Conservation (phyloP, 176 grass and related monocot species). For the Oryza glaberrima region DNA sequence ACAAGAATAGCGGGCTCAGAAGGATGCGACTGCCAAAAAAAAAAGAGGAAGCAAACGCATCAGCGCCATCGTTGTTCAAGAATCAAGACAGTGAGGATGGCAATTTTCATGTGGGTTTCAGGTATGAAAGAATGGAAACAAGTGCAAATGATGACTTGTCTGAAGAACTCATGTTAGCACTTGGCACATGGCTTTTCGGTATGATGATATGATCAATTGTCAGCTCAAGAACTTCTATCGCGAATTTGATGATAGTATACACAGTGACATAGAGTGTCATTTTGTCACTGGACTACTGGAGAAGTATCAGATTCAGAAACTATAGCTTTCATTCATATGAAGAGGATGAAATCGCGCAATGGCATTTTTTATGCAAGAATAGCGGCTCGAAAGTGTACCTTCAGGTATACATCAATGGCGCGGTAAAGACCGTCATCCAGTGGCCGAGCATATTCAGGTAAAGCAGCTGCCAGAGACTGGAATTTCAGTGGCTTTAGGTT, state of each 20-base stretch:
- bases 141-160: not conserved
- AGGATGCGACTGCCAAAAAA: slow-evolving; percentile 53
- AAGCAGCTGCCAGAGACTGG: slow-evolving; percentile 50
- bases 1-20: too few species aligned
- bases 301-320: not conserved
- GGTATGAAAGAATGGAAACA: not conserved
- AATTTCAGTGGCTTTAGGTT: slow-evolving; percentile 71
- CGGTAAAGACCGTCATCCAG: slow-evolving; percentile 70
- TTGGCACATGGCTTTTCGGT: not conserved
- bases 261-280: not conserved
- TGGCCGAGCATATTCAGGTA: slow-evolving; percentile 65
- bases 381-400: slow-evolving; percentile 37
- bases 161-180: not conserved
- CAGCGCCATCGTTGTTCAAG: not conserved
- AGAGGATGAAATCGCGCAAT: not conserved
- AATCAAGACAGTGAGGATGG: not conserved
- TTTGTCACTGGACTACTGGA: not conserved
- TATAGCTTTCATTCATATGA: not conserved
- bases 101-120: not conserved
- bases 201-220: not conserved
- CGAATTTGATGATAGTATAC: not conserved
- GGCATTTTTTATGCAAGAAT: not conserved
- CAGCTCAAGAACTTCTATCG: not conserved
- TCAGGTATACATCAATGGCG: slow-evolving; percentile 72
- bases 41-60: not conserved